Base-by-base conservation (phyloP, 164 flowering plant species). In the Tetrastigma voinierianum region DNA sequence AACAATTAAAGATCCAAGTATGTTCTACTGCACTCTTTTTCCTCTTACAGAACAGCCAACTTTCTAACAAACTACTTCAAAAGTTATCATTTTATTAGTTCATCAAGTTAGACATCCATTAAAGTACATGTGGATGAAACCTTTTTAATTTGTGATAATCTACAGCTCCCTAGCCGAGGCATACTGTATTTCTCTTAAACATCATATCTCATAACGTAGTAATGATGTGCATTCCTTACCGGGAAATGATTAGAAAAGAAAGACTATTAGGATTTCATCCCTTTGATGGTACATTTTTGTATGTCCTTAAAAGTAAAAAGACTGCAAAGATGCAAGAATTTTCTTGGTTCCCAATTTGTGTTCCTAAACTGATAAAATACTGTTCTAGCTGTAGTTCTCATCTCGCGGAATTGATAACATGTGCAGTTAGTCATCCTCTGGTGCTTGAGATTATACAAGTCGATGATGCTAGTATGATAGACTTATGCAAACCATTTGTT, bases 1-100 rank as follows among this genome's bases (percentile, higher is more conserved):
- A 67, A 21, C 57, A 82, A 83, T 74, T 46, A 90, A 64, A 78
- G 57, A 54, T 74, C n/a, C 82, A 76, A 85, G 97, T 92, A 90
- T 66, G 89, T 74, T 70, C 51, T 40, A 9, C 23, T 62, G 19
- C 13, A 44, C 62, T n/a, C n/a, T 72, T 19, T 51, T 66, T 47
- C 57, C 25, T 40, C 25, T 66, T 14, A 51, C 60, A 17, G 24
- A 19, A 48, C 25, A 16, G 47, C 46, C 60, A 8, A 4, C 40
- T 25, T 25, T 25, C 3, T 25, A 25, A 6, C 40, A 25, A 25
- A 4, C 40, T 6, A n/a, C 6, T 25, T 25, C 40, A 25, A 25
- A 25, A 25, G 6, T 25, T 3, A 25, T 25, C 40, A 25, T 25
- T 25, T 25, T 6, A 25, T 25, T 4, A 3, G 40, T 25, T 25